phyloP scores from a whole-genome alignment of 257 asterid species.

The Dorcoceras hygrometricum region DNA sequence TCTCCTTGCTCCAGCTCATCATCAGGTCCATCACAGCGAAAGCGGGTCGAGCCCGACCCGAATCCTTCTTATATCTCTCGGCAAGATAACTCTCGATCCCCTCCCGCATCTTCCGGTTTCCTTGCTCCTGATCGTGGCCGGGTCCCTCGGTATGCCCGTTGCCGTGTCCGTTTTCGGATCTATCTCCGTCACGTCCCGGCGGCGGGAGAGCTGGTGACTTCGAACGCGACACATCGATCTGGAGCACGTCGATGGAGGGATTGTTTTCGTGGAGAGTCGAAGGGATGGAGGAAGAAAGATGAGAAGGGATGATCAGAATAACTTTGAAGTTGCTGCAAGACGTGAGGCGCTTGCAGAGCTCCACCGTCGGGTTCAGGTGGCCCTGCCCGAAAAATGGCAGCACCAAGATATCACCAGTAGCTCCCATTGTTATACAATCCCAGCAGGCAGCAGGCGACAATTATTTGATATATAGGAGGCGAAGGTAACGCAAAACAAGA shows the following conservation, averaged over 20 bases:
- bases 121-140: conserved; percentile 13
- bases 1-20: conserved; percentile 72
- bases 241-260: conserved; percentile 30
- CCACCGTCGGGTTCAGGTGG: conserved; percentile 37
- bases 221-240: conserved; percentile 23
- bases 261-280: conserved; percentile 28
- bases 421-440: conserved; percentile 44
- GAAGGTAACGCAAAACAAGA: no score
- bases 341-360: not conserved
- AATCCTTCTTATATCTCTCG: conserved; percentile 41
- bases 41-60: conserved; percentile 23
- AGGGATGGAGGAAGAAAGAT: conserved; percentile 59
- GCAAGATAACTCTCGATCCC: conserved; percentile 54
- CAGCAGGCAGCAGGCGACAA: no score
- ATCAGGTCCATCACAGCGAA: conserved; percentile 48
- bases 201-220: conserved; percentile 20
- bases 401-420: conserved; percentile 46
- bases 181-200: not conserved
- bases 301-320: conserved; percentile 54
- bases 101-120: conserved; percentile 33
- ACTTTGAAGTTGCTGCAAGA: conserved; percentile 36
- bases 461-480: no score
- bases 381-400: conserved; percentile 83
- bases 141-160: conserved; percentile 7
- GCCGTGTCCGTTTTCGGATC: no score